Base-by-base conservation (phyloP, 1,284 basidiomycete genomes). In the Xerocomus amazonicus region DNA sequence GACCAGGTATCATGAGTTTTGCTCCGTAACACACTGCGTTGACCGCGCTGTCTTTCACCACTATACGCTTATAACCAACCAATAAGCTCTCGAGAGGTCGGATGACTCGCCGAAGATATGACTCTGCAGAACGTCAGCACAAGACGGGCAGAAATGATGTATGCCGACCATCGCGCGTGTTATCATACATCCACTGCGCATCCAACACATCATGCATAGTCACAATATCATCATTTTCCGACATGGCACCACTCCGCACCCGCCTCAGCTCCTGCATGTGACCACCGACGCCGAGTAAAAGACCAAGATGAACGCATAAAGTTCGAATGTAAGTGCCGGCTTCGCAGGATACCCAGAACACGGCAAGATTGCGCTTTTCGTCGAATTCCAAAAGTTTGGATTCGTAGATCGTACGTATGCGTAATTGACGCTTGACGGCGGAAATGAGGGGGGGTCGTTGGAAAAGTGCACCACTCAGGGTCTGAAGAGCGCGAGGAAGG, bases 131-230 rank as follows among this genome's bases (percentile, higher is more conserved):
- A 23, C 19, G 43, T 68, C 28, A 60, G 47, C 14, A 5, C 3
- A 19, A 36, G 29, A 29, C 17, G 46, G 17, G 19, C 26, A 17
- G 27, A 3, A 23, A 35, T 8, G 9, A 38, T 12, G 16, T 3
- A 16, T 29, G 33, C 83, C 57, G 58, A 89, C 92, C 95, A 72
- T 99, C 97, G 44, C 96, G 81, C n/a, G 92, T 97, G 70, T 97
- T 98, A 72, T 99, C 97, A 70, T 97, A 99, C 64, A 90, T 73
- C 95, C 96, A 99, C 67, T 99, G 97, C 9, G 97, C 97, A 70
- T 99, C 97, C 71, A 99, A 75, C 31, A 99, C 95, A 69, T 99
- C 97, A 74, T 99, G 97, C 97, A 99, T 99, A 31, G 97, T 97
- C 52, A 99, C 97, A 63, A 99, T 96, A 64, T 94, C 92, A 70